These are phyloP conservation scores for Kluyveromyces starmeri DNA, from an alignment of 805 yeast genomes.

Conservation along the genomic window DNA sequence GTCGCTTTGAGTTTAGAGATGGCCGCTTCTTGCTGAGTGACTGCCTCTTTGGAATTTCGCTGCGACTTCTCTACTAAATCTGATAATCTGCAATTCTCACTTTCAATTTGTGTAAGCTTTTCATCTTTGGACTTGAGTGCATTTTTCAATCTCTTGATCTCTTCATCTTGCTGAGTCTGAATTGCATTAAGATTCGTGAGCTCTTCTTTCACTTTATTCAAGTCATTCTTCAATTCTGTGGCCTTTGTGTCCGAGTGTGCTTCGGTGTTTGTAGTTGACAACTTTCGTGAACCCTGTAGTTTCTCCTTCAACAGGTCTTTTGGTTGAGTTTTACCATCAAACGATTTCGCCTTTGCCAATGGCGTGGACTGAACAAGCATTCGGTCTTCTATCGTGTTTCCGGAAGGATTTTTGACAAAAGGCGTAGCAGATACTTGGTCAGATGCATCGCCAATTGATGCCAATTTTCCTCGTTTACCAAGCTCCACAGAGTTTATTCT, in stretches of 20 bases:
- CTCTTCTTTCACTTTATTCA: conserved; percentile 9
- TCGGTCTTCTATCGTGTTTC: conserved; percentile 4
- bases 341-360: conserved; percentile 7
- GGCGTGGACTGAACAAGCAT: conserved; percentile 20
- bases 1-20: too few species aligned
- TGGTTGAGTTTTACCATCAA: conserved; percentile 7
- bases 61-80: too few species aligned
- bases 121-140: conserved; percentile 6
- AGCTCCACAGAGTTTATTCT: conserved; percentile 1
- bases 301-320: conserved; percentile 9
- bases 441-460: neutral
- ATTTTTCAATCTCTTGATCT: conserved; percentile 6
- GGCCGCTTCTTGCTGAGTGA: too few species aligned
- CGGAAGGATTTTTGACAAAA: conserved; percentile 1
- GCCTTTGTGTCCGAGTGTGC: neutral
- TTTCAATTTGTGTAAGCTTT: conserved; percentile 1
- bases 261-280: neutral
- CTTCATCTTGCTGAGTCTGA: conserved; percentile 5
- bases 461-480: neutral
- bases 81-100: too few species aligned
- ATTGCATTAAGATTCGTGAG: conserved; percentile 1
- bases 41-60: too few species aligned
- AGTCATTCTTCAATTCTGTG: conserved; percentile 8
- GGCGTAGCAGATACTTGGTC: conserved; percentile 2
- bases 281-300: conserved; percentile 7